Base-by-base conservation (phyloP, 805 yeast genomes). In the Zygoascus tannicola region DNA sequence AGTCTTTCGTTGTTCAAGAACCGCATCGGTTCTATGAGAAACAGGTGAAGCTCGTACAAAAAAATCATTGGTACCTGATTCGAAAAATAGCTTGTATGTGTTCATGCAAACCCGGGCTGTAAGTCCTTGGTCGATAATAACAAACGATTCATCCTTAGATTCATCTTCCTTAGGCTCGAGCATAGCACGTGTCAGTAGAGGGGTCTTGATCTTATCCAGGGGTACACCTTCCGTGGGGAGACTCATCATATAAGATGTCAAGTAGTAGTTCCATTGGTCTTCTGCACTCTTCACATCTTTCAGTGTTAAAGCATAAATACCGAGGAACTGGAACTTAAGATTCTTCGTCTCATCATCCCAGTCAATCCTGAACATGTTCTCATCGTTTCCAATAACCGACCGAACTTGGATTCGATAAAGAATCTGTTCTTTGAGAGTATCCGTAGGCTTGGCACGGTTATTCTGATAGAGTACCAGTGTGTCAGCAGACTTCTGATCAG, bases 161-260 rank as follows among this genome's bases (percentile, higher is more conserved):
- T 37, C 40, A 8, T 16, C 7, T 35, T 55, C 60, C 23, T 37
- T 26, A n/a, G 40, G 40, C 19, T 23, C 21, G 30, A 55, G 55
- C 34, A 67, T 44, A 33, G 63, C 53, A 21, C 71, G 60, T 53
- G 78, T 81, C 51, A 85, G 67, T 63, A 90, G 83, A 21, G 97
- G 97, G 62, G 85, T 70, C 50, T 75, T 74, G 44, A 92, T 74
- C 52, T 78, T 78, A 35, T 82, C 78, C 16, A 85, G 76, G 15
- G 86, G 80, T 15, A 92, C 82, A 23, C 97, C 97, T 63, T 92
- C 99, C 2, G 99, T 92, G 32, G 98, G 97, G 56, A 86, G 94
- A 2, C 95, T 82, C 84, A 92, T 82, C 35, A 88, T 76, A 62
- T 83, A 92, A 35, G 94, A 84, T 0, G 97, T 90, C 41, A 92